A percentile compares a stretch with the other conserved stretches of the same genome.
phyloP scores from a whole-genome alignment of 1,284 basidiomycete species.

The Vanrija sp. region DNA sequence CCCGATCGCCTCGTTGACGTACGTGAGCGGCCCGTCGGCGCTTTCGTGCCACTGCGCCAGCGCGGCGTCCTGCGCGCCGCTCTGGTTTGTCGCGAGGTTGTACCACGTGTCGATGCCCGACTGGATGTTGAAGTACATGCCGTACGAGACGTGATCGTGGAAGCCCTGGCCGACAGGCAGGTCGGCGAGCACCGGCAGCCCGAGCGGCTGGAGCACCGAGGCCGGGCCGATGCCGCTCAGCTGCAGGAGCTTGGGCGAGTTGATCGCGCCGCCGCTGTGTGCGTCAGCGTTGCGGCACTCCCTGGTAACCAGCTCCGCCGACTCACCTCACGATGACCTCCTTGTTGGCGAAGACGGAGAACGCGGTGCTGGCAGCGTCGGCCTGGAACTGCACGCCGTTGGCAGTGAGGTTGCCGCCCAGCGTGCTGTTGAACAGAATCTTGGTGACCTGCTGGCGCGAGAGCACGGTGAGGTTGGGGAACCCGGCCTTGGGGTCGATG shows the following conservation, averaged over 20 bases:
- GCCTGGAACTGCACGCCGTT: conserved; percentile 59
- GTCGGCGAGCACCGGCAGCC: conserved; percentile 13
- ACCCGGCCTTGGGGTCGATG: conserved; percentile 60
- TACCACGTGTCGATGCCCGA: conserved; percentile 34
- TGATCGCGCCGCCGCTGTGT: background rate
- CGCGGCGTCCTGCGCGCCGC: conserved; percentile 20
- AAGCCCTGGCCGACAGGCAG: conserved; percentile 21
- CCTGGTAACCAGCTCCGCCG: no score
- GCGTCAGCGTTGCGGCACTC: no score
- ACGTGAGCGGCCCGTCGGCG: conserved; percentile 41
- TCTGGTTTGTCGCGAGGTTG: conserved; percentile 25
- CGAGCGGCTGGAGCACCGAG: background rate
- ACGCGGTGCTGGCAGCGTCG: conserved; percentile 28
- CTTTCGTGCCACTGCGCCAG: conserved; percentile 26
- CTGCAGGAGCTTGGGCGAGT: conserved; percentile 7
- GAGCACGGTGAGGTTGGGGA: conserved; percentile 61
- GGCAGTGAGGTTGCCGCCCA: conserved; percentile 54
- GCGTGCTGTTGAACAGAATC: conserved; percentile 58
- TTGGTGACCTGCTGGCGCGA: conserved; percentile 59
- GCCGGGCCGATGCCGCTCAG: conserved; percentile 4
- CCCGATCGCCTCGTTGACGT: conserved; percentile 47
- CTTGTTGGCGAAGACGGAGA: conserved; percentile 8
- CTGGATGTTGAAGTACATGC: conserved; percentile 27
- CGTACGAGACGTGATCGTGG: conserved; percentile 26
- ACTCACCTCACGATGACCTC: conserved; percentile 18